Percentiles rank a stretch among this genome's conserved stretches.
Evolutionary conservation across 1,139 yeast species (phyloP).

Genomic region (Scheffersomyces illinoinensis): DNA sequence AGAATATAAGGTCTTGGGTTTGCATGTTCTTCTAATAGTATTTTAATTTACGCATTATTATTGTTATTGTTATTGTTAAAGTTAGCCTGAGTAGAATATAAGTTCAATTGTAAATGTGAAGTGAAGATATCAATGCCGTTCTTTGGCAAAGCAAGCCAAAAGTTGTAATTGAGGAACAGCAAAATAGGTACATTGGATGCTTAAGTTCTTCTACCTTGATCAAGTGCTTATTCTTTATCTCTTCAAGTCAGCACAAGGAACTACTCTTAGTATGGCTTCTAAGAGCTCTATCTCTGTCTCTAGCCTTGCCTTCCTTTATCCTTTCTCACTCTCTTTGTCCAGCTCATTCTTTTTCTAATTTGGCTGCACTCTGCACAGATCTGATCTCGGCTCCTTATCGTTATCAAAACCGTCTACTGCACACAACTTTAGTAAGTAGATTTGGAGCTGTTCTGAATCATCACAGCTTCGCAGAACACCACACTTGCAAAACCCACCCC

Average conservation of each 20-base stretch:
- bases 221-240: too few species aligned
- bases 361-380: background rate
- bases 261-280: too few species aligned
- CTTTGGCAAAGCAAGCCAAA: too few species aligned
- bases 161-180: too few species aligned
- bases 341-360: background rate
- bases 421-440: background rate
- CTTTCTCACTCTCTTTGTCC: background rate
- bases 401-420: background rate
- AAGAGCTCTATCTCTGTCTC: too few species aligned
- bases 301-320: too few species aligned
- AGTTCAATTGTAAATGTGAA: background rate
- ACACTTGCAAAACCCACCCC: background rate
- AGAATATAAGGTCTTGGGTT: constrained; percentile 5
- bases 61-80: constrained; percentile 2
- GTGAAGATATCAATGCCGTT: too few species aligned
- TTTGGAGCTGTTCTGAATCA: too few species aligned
- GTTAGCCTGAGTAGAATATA: background rate
- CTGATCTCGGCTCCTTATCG: background rate
- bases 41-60: constrained; percentile 18
- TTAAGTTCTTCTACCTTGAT: too few species aligned
- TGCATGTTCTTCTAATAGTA: constrained; percentile 8
- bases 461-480: background rate
- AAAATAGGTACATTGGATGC: too few species aligned
- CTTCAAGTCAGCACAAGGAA: too few species aligned